Percentiles rank a stretch among this genome's conserved stretches.
These are phyloP conservation scores for Eucalyptus caleyi DNA, from an alignment of 345 rosid species.

Conservation along the genomic window DNA sequence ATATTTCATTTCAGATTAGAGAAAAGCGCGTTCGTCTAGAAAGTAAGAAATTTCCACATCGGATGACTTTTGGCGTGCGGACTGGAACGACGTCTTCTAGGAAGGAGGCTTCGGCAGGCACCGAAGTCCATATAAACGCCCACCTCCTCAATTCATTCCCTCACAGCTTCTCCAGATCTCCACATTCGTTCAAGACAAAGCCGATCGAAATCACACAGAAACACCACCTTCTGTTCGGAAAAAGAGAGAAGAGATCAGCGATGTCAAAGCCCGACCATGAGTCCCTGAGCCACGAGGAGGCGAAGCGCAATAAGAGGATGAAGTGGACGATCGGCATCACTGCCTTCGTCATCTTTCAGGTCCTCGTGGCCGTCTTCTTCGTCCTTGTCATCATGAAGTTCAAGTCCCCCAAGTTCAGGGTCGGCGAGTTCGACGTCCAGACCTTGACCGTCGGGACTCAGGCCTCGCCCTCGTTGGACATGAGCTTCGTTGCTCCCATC, in stretches of 20 bases:
- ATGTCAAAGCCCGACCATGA: neutral
- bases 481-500: too few relatives aligned
- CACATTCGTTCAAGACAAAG: neutral
- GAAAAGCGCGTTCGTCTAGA: neutral
- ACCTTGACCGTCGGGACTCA: neutral
- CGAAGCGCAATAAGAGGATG: neutral
- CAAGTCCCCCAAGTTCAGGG: neutral
- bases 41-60: neutral
- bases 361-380: neutral
- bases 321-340: neutral
- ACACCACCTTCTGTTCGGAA: neutral
- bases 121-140: neutral
- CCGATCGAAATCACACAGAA: neutral
- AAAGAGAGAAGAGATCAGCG: neutral
- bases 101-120: neutral
- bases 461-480: too few relatives aligned
- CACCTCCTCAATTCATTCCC: neutral
- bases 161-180: neutral
- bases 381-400: neutral
- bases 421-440: neutral
- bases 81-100: neutral
- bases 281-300: neutral
- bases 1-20: neutral
- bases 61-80: neutral
- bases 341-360: neutral